Evolutionary conservation across 768 basidiomycete genomes (phyloP).

Genomic region (Boletus reticulatus): DNA sequence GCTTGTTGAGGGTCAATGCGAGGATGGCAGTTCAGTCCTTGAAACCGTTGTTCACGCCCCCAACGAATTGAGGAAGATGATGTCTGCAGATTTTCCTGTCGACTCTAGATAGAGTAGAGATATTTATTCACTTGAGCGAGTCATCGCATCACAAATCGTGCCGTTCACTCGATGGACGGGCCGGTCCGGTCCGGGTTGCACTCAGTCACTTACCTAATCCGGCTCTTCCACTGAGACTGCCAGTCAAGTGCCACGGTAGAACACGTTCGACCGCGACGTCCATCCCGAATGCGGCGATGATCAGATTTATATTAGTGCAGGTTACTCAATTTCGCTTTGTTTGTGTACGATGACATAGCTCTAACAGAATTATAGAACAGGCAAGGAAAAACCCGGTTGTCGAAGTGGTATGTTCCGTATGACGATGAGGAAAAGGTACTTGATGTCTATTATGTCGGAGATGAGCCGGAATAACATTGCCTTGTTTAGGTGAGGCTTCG

Average conservation of each 20-base stretch:
- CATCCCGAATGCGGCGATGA: conserved; percentile 54
- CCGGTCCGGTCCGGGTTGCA: no score
- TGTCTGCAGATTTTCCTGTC: neutral
- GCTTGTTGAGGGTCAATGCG: conserved; percentile 24
- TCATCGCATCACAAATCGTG: neutral
- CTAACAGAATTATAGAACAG: conserved; percentile 62
- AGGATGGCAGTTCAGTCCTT: conserved; percentile 27
- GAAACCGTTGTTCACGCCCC: conserved; percentile 25
- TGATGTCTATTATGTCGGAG: neutral
- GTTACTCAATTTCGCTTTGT: conserved; percentile 38
- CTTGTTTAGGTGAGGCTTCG: conserved; percentile 75
- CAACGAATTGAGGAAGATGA: conserved; percentile 6
- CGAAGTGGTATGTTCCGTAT: conserved; percentile 99
- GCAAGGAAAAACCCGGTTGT: conserved; percentile 95
- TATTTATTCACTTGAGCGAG: neutral
- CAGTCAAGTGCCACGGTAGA: no score
- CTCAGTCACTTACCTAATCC: neutral
- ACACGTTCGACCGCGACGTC: neutral
- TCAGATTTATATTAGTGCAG: conserved; percentile 97
- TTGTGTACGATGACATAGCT: neutral
- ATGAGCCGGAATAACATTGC: neutral
- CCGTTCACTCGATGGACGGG: neutral
- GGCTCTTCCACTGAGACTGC: neutral
- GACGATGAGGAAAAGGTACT: conserved; percentile 93
- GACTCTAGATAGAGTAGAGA: neutral